Base-by-base conservation (phyloP, 2,329 filamentous ascomycete species). In the Fusarium sp. region DNA sequence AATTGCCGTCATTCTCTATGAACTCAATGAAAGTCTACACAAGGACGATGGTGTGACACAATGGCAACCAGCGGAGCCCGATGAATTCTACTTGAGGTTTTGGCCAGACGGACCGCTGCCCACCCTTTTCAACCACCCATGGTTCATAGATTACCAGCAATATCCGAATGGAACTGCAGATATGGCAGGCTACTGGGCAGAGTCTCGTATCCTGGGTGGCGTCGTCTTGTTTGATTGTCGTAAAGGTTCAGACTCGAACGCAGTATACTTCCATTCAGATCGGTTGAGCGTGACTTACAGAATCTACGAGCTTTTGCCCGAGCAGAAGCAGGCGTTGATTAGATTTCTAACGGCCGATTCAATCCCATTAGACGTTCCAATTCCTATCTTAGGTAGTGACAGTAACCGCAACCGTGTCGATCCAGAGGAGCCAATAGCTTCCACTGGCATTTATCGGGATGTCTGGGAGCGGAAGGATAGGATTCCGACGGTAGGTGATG, bases 81-180 rank as follows among this genome's bases (percentile, higher is more conserved):
- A 69, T 7, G 34, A 66, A 6, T 11, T 39, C 3, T 61, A 55
- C 31, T 63, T 40, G 54, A 2, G 26, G 39, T 18, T 49, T 28
- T 34, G 48, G 46, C 70, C 63, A 10, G 9, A 66, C 10, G 62
- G 69, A 4, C 58, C 57, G 14, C 55, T 53, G 13, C 69, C 75
- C 6, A 77, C 77, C 0, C 55, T 76, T 6, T 77, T 81, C 53
- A 20, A 43, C 10, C 75, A 78, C 52, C 26, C 36, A 7, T 48
- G 68, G 66, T 63, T 61, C 11, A 5, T 44, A 7, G 49, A 46
- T 10, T 2, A 62, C 3, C 3, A 49, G 0, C 44, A 26, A 3
- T 63, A 61, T 14, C 60, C 48, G 0, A 36, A 55, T 1, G 48
- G 60, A 1, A 3, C 24, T 1, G 48, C 48, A 9, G 43, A 55